phyloP scores from a whole-genome alignment of 2,329 filamentous ascomycete genomes.

The Colletotrichum tropicicola region DNA sequence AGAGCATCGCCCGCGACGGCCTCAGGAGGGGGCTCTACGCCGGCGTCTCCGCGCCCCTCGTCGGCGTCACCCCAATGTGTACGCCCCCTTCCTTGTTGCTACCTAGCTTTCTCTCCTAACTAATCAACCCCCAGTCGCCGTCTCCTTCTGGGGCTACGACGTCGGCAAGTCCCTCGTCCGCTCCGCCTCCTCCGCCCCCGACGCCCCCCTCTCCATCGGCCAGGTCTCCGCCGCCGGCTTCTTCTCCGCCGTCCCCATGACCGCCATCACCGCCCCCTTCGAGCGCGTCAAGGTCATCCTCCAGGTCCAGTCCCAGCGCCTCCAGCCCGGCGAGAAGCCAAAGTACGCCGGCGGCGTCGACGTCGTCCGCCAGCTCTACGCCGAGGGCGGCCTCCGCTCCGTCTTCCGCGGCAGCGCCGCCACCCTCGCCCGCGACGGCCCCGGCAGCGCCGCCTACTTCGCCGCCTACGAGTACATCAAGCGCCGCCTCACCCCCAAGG shows the following conservation, averaged over 20 bases:
- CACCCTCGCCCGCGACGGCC: conserved; percentile 92
- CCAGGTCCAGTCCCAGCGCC: conserved; percentile 95
- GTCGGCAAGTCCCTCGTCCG: conserved; percentile 90
- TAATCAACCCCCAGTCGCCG: conserved; percentile 57
- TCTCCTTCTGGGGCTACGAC: conserved; percentile 89
- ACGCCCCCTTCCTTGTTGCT: conserved; percentile 51
- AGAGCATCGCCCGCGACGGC: conserved; percentile 88
- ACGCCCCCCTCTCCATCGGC: conserved; percentile 77
- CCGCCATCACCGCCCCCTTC: conserved; percentile 96
- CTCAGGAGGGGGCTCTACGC: conserved; percentile 86
- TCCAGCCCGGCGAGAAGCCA: conserved; percentile 89
- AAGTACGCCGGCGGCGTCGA: conserved; percentile 89
- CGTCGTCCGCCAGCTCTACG: conserved; percentile 93
- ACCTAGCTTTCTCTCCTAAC: background rate
- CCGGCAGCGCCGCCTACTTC: conserved; percentile 94
- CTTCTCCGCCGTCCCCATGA: conserved; percentile 98
- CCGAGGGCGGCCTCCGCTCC: conserved; percentile 86
- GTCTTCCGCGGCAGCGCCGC: conserved; percentile 93
- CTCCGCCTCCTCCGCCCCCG: conserved; percentile 69
- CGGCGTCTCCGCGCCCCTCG: conserved; percentile 93
- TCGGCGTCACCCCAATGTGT: conserved; percentile 99
- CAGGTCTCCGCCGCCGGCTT: conserved; percentile 94
- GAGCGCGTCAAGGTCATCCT: conserved; percentile 99
- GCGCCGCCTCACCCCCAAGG: conserved; percentile 83
- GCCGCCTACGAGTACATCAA: conserved; percentile 98